Evolutionary conservation across 2,329 filamentous ascomycete genomes (phyloP).

Genomic region (Mycosphaerelloides madeirae): DNA sequence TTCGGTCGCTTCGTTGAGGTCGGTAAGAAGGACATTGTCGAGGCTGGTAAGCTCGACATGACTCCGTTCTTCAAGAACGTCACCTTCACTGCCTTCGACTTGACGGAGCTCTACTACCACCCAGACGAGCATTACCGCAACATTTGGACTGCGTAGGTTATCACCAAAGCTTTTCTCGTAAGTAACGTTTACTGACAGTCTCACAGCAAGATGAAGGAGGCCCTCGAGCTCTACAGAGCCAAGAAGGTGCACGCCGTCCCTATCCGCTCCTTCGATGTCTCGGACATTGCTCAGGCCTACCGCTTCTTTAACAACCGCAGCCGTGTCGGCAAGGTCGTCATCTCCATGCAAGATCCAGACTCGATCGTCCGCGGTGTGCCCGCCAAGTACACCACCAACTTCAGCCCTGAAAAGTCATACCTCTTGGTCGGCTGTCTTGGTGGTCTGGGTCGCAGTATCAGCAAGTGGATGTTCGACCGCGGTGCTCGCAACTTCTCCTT

Average conservation of each 20-base stretch:
- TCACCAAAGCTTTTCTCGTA: too few relatives aligned
- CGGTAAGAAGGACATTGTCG: conserved; percentile 17
- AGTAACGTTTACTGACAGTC: too few relatives aligned
- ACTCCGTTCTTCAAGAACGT: conserved; percentile 4
- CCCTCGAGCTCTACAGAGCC: conserved; percentile 1
- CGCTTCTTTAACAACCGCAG: neutral
- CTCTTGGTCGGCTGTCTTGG: conserved; percentile 7
- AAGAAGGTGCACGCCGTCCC: neutral
- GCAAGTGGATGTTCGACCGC: neutral
- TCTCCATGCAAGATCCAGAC: neutral
- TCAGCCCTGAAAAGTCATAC: conserved; percentile 17
- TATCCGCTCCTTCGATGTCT: neutral
- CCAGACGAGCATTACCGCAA: neutral
- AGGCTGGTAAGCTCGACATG: conserved; percentile 8
- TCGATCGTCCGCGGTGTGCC: neutral
- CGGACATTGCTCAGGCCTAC: neutral
- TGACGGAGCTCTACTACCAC: conserved; percentile 1
- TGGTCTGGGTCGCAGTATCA: conserved; percentile 5
- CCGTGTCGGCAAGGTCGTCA: conserved; percentile 3
- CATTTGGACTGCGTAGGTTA: too few relatives aligned
- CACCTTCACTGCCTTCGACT: conserved; percentile 3
- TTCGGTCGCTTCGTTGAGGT: conserved; percentile 30
- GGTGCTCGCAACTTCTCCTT: conserved; percentile 16
- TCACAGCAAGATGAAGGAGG: neutral
- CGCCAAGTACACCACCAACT: conserved; percentile 4